A percentile compares a stretch with the other conserved stretches of the same genome.
These are phyloP conservation scores for Urtica urens DNA, from an alignment of 306 rosid species.

Conservation along the genomic window DNA sequence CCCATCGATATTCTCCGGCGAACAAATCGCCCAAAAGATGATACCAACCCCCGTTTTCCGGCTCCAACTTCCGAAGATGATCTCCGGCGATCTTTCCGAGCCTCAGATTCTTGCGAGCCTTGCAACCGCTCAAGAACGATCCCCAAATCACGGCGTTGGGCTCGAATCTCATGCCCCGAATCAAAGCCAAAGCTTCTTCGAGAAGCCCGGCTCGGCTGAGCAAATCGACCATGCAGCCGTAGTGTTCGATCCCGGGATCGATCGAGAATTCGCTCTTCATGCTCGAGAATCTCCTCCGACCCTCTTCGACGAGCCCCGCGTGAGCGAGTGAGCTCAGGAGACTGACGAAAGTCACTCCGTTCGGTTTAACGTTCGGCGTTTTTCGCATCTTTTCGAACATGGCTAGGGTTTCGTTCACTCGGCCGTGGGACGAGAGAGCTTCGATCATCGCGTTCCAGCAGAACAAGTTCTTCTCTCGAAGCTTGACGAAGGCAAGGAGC, in stretches of 20 bases:
- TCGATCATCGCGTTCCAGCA: constrained; percentile 79
- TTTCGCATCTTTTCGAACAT: constrained; percentile 55
- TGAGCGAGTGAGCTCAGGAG: constrained; percentile 68
- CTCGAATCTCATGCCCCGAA: constrained; percentile 39
- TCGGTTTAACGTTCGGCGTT: constrained; percentile 46
- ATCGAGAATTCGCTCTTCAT: constrained; percentile 42
- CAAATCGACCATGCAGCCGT: constrained; percentile 78
- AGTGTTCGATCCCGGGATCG: constrained; percentile 48
- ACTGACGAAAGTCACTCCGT: constrained; percentile 57
- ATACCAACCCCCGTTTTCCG: constrained; percentile 52
- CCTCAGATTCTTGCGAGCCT: constrained; percentile 46
- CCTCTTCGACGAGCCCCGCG: constrained; percentile 61
- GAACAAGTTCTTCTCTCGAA: constrained; percentile 47
- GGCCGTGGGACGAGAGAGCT: constrained; percentile 65
- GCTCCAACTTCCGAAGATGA: constrained; percentile 50
- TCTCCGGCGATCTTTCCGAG: constrained; percentile 41
- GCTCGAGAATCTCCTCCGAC: constrained; percentile 39
- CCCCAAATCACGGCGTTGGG: constrained; percentile 71
- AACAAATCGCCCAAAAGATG: constrained; percentile 55
- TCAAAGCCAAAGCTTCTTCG: constrained; percentile 52
- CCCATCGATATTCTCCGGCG: constrained; percentile 54
- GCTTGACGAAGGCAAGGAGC: constrained; percentile 58
- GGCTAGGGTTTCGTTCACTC: constrained; percentile 33
- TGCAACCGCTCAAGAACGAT: constrained; percentile 71
- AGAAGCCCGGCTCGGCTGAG: constrained; percentile 71